Conservation (phyloP, 129 eudicot genomes). For the Flaveria bidentis region DNA sequence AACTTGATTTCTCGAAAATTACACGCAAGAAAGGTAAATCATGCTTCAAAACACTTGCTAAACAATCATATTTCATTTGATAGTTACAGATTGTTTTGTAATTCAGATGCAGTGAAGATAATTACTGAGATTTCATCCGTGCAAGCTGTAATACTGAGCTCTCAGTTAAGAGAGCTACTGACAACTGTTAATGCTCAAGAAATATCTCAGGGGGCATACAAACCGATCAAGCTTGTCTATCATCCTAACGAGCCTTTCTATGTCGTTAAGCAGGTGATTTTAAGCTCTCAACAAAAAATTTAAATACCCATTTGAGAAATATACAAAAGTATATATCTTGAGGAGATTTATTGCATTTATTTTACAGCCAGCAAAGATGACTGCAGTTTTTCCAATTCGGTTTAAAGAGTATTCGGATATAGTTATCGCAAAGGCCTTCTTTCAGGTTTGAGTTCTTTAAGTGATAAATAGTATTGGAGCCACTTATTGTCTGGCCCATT, state of each 20-base stretch:
- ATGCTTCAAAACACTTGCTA: background rate
- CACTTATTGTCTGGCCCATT: background rate
- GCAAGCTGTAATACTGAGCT: constrained; percentile 75
- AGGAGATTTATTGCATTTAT: constrained; percentile 8
- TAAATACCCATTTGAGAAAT: background rate
- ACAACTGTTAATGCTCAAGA: constrained; percentile 51
- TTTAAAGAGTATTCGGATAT: constrained; percentile 84
- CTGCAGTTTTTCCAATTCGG: constrained; percentile 82
- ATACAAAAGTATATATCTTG: background rate
- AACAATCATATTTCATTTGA: background rate
- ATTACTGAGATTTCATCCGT: constrained; percentile 69
- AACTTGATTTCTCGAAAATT: constrained; percentile 58
- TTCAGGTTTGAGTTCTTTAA: constrained; percentile 58
- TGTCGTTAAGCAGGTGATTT: constrained; percentile 74
- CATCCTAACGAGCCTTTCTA: constrained; percentile 91
- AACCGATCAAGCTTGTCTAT: constrained; percentile 79
- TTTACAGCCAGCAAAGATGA: constrained; percentile 66
- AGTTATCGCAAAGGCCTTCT: constrained; percentile 81
- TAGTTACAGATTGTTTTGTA: background rate
- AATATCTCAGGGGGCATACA: constrained; percentile 51
- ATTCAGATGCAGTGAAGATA: constrained; percentile 66
- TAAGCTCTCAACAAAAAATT: background rate
- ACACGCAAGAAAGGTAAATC: constrained; percentile 63
- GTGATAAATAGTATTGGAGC: background rate
- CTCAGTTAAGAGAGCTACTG: constrained; percentile 77